Conservation (phyloP, 2,329 filamentous ascomycete species). For the Colletotrichum graminicola region DNA sequence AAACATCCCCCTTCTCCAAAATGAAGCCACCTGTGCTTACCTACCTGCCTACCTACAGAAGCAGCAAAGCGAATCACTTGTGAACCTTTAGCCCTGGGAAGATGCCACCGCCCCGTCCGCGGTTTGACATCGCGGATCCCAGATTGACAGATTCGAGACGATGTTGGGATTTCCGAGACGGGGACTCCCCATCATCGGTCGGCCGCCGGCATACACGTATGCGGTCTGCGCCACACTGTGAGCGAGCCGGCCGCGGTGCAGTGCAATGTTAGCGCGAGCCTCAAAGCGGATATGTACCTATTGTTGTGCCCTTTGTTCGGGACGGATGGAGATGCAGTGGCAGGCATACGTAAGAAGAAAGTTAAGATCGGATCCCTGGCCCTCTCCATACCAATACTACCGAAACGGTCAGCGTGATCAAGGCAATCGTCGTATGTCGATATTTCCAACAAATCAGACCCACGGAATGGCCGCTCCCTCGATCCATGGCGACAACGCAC, state of each 20-base stretch:
- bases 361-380: conserved; percentile 21
- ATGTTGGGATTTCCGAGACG: conserved; percentile 1
- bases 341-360: not conserved
- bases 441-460: conserved; percentile 14
- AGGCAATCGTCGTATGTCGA: not conserved
- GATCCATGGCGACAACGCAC: not conserved
- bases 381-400: conserved; percentile 15
- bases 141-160: conserved; percentile 1
- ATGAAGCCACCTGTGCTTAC: conserved; percentile 24
- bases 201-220: conserved; percentile 13
- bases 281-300: conserved; percentile 10
- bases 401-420: not conserved
- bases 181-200: conserved; percentile 28
- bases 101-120: not conserved
- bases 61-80: not conserved
- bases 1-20: not conserved
- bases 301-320: conserved; percentile 19
- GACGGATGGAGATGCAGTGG: not conserved
- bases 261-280: conserved; percentile 2
- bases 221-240: conserved; percentile 12
- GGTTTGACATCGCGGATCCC: not conserved
- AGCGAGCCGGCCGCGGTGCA: not conserved
- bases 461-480: not conserved
- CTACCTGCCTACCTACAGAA: conserved; percentile 8
- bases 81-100: not conserved